phyloP scores from a whole-genome alignment of 768 basidiomycete genomes.

The Terana coerulea region DNA sequence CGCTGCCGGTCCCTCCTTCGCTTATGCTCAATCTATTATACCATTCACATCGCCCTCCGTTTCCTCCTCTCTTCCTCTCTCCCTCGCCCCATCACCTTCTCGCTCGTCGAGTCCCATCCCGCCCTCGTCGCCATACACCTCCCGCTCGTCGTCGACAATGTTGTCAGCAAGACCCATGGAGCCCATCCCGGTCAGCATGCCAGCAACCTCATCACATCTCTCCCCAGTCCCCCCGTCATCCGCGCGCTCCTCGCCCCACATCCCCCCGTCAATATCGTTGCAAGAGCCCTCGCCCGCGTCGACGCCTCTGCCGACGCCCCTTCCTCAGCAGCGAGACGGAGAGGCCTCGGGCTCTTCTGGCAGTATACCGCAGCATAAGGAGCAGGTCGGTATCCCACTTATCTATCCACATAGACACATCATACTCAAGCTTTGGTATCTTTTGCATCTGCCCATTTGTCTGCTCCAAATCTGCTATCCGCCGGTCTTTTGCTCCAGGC shows the following conservation, averaged over 20 bases:
- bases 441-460: background rate
- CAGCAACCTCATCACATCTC: conserved; percentile 9
- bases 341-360: conserved; percentile 1
- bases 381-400: conserved; percentile 24
- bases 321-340: background rate
- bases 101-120: conserved; percentile 10
- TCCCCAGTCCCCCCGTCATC: conserved; percentile 18
- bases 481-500: conserved; percentile 13
- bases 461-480: background rate
- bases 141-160: conserved; percentile 22
- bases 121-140: conserved; percentile 9
- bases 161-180: conserved; percentile 37
- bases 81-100: conserved; percentile 8
- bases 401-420: background rate
- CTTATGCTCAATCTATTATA: conserved; percentile 7
- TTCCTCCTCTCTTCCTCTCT: conserved; percentile 5
- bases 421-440: background rate
- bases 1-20: conserved; percentile 10
- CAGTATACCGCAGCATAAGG: conserved; percentile 14
- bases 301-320: conserved; percentile 5
- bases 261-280: conserved; percentile 12
- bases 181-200: conserved; percentile 20
- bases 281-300: conserved; percentile 10
- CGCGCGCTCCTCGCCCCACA: conserved; percentile 8
- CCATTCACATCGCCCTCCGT: conserved; percentile 10